These are phyloP conservation scores for Sclerotinia spermophila DNA, from an alignment of 2,329 filamentous ascomycete species.

Conservation along the genomic window DNA sequence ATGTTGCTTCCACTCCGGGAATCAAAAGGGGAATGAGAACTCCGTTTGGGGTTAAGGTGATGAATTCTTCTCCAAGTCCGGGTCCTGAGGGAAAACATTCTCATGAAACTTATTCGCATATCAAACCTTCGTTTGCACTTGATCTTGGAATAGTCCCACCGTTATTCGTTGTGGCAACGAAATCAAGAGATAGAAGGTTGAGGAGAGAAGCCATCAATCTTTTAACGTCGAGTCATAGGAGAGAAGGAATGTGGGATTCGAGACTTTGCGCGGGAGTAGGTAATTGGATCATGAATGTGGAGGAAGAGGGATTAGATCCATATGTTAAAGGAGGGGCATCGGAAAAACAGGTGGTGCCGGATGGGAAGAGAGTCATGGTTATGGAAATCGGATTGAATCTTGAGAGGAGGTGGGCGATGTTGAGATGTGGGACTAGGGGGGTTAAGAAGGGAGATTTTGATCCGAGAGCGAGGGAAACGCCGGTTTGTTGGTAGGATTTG, in stretches of 20 bases:
- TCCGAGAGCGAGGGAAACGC: slow-evolving; percentile 27
- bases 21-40: not conserved
- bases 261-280: slow-evolving; percentile 28
- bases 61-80: not conserved
- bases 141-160: slow-evolving; percentile 35
- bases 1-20: slow-evolving; percentile 25
- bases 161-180: slow-evolving; percentile 34
- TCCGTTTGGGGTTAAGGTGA: slow-evolving; percentile 10
- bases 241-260: slow-evolving; percentile 38
- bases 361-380: slow-evolving; percentile 35
- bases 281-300: slow-evolving; percentile 39
- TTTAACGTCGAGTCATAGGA: slow-evolving; percentile 28
- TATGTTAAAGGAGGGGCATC: slow-evolving; percentile 60
- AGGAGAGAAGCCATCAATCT: slow-evolving; percentile 32
- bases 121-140: slow-evolving; percentile 42
- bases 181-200: slow-evolving; percentile 31
- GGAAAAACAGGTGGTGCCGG: slow-evolving; percentile 23
- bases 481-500: slow-evolving; percentile 25
- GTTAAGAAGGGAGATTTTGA: slow-evolving; percentile 29
- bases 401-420: slow-evolving; percentile 31
- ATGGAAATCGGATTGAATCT: slow-evolving; percentile 36
- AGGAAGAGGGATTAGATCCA: slow-evolving; percentile 27
- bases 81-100: slow-evolving; percentile 18
- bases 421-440: slow-evolving; percentile 35
- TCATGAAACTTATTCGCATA: slow-evolving; percentile 27